phyloP scores from a whole-genome alignment of 108 stramenopile species.

The Asterionellopsis glacialis region DNA sequence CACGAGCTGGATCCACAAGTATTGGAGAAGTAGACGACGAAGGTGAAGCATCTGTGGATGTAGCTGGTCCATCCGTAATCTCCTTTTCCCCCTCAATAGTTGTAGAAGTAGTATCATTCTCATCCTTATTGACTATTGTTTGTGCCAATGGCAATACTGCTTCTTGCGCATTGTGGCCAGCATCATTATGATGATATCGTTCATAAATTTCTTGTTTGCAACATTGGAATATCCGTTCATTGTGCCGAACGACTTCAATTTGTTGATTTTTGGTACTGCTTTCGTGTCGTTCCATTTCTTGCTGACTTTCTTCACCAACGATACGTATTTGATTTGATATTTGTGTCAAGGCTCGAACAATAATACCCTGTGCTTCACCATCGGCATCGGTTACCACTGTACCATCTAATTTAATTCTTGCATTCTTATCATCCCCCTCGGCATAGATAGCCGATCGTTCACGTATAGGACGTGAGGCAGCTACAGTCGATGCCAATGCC shows the following conservation, averaged over 20 bases:
- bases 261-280: no score
- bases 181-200: neutral
- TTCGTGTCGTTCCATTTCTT: slow-evolving; percentile 26
- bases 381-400: slow-evolving; percentile 61
- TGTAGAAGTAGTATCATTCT: no score
- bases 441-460: slow-evolving; percentile 1
- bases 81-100: neutral
- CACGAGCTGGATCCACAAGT: slow-evolving; percentile 25
- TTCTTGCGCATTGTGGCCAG: slow-evolving; percentile 12
- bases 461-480: slow-evolving; percentile 38
- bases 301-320: slow-evolving; percentile 55
- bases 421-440: slow-evolving; percentile 21
- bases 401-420: slow-evolving; percentile 45
- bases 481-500: slow-evolving; percentile 25
- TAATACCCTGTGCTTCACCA: slow-evolving; percentile 44
- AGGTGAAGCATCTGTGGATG: no score
- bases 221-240: no score
- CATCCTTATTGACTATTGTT: slow-evolving; percentile 7
- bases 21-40: no score
- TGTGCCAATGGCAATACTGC: slow-evolving; percentile 16
- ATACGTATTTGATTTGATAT: slow-evolving; percentile 29
- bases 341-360: slow-evolving; percentile 19
- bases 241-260: no score
- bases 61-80: neutral
- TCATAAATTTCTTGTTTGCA: no score